Conservation (phyloP, 2,329 filamentous ascomycete genomes). For the Zalaria obscura region DNA sequence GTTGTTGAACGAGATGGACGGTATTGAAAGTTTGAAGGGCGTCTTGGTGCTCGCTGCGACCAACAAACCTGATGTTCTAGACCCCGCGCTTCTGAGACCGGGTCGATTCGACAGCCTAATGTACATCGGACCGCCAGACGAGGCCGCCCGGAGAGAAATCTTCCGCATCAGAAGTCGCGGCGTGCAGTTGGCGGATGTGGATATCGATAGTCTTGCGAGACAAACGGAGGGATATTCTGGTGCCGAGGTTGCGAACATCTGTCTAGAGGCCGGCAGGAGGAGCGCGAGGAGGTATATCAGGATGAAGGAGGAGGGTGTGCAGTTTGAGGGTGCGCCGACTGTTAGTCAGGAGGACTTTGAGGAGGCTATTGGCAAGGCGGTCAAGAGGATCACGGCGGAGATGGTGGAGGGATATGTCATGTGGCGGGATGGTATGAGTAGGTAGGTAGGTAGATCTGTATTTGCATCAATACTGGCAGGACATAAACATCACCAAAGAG, state of each 20-base stretch:
- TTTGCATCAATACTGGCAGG: too few relatives aligned
- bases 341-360: conserved; percentile 26
- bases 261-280: conserved; percentile 13
- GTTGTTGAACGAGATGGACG: conserved; percentile 88
- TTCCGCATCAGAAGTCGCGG: conserved; percentile 52
- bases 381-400: conserved; percentile 43
- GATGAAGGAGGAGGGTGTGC: conserved; percentile 20
- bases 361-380: conserved; percentile 25
- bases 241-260: conserved; percentile 60
- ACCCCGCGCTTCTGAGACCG: conserved; percentile 71
- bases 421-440: conserved; percentile 5
- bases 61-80: conserved; percentile 75
- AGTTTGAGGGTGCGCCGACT: conserved; percentile 21
- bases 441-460: background rate
- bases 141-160: conserved; percentile 60
- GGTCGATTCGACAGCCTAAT: conserved; percentile 75
- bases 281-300: conserved; percentile 3
- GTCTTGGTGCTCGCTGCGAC: conserved; percentile 85
- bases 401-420: conserved; percentile 44
- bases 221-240: conserved; percentile 68
- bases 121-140: conserved; percentile 72
- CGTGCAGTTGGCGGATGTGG: conserved; percentile 46
- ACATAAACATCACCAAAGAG: too few relatives aligned
- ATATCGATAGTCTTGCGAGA: conserved; percentile 47
- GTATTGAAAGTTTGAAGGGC: conserved; percentile 70